phyloP scores from a whole-genome alignment of 257 asterid species.

The Ballota nigra region DNA sequence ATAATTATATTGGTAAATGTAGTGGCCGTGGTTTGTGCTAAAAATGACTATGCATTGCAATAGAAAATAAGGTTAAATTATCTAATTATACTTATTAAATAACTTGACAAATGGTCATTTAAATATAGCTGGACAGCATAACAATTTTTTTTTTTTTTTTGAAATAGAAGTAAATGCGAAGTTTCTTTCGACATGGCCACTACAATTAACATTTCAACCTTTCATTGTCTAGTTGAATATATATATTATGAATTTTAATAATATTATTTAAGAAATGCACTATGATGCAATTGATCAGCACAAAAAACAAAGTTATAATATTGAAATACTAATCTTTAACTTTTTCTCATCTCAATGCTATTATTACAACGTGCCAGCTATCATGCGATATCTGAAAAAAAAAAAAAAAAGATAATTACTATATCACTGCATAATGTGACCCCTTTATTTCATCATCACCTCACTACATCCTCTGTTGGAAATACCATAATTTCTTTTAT shows the following conservation, averaged over 20 bases:
- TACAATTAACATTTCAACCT: no score
- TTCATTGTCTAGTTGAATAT: no score
- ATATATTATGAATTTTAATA: no score
- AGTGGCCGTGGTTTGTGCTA: not conserved
- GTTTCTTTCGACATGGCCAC: no score
- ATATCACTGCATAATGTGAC: constrained; percentile 3
- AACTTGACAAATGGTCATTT: no score
- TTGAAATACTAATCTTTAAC: not conserved
- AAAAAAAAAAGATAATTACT: not conserved
- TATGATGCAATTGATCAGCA: not conserved
- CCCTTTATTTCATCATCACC: constrained; percentile 1
- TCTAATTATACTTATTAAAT: no score
- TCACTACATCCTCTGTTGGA: not conserved
- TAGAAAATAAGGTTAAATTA: not conserved
- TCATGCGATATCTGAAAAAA: not conserved
- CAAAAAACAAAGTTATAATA: not conserved
- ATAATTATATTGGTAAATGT: not conserved
- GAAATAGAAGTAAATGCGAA: no score
- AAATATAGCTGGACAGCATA: no score
- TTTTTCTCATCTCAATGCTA: not conserved
- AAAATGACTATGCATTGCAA: not conserved
- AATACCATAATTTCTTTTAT: not conserved
- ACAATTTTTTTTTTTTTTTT: no score
- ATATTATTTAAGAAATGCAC: no score
- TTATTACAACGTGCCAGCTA: constrained; percentile 16